A percentile compares a stretch with the other conserved stretches of the same genome.
These are phyloP conservation scores for Cercospora canescens DNA, from an alignment of 2,329 filamentous ascomycete genomes.

Conservation along the genomic window DNA sequence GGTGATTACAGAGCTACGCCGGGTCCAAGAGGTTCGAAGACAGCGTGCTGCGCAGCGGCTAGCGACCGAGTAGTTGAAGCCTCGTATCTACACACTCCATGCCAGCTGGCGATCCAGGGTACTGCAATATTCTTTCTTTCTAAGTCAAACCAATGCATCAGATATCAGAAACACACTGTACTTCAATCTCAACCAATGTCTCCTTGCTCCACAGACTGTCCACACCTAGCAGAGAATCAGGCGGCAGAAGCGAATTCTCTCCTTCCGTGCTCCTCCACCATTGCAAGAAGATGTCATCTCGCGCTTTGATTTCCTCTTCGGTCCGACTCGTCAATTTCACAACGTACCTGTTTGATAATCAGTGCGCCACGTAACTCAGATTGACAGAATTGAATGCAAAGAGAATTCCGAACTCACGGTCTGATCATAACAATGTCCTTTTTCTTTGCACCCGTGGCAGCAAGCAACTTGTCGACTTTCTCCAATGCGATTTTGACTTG, in stretches of 20 bases:
- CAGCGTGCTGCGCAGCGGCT: no score
- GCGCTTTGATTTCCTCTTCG: conserved; percentile 12
- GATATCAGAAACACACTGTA: conserved; percentile 15
- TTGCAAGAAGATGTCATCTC: conserved; percentile 12
- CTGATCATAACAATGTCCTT: conserved; percentile 24
- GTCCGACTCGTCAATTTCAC: conserved; percentile 15
- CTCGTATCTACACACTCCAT: no score
- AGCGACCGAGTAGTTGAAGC: no score
- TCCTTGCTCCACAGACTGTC: conserved; percentile 23
- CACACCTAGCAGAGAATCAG: conserved; percentile 22
- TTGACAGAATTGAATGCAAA: no score
- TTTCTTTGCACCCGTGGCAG: conserved; percentile 18
- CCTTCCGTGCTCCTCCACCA: conserved; percentile 24
- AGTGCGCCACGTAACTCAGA: not conserved
- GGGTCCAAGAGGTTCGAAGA: no score
- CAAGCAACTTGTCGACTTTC: conserved; percentile 21
- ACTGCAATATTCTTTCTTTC: no score
- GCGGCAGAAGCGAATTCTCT: conserved; percentile 9
- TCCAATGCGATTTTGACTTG: conserved; percentile 20
- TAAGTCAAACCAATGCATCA: conserved; percentile 1
- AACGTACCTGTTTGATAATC: conserved; percentile 16
- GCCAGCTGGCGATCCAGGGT: no score
- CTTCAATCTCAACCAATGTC: conserved; percentile 20
- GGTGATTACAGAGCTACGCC: no score
- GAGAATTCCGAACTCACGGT: not conserved